phyloP scores from a whole-genome alignment of 306 rosid species.

The Vigna unguiculata region DNA sequence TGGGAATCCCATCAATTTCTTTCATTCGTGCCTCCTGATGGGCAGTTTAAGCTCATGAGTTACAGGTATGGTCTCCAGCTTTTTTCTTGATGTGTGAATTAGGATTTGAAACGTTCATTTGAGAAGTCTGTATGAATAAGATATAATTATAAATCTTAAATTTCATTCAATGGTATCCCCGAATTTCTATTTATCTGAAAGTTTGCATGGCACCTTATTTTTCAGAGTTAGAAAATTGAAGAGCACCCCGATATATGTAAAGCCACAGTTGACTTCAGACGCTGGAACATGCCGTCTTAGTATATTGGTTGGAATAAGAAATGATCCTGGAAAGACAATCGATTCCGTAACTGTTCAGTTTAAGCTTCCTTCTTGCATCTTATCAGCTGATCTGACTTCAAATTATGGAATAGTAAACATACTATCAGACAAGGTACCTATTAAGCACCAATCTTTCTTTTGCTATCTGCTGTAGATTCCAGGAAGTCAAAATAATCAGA shows the following conservation, averaged over 20 bases:
- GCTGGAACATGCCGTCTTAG: constrained; percentile 77
- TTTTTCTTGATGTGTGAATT: constrained; percentile 26
- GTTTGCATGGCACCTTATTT: constrained; percentile 23
- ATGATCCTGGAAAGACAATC: constrained; percentile 87
- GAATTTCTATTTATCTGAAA: background rate
- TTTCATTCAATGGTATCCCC: constrained; percentile 17
- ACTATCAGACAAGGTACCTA: constrained; percentile 77
- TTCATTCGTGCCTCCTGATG: constrained; percentile 97
- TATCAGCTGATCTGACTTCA: constrained; percentile 81
- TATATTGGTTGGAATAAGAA: constrained; percentile 83
- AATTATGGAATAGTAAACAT: constrained; percentile 88
- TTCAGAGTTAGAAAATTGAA: constrained; percentile 90
- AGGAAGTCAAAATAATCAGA: constrained; percentile 16
- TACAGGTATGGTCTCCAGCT: constrained; percentile 67
- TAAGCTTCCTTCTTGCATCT: constrained; percentile 78
- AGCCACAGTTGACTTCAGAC: constrained; percentile 88
- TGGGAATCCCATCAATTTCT: constrained; percentile 92
- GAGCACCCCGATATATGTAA: constrained; percentile 87
- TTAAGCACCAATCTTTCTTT: constrained; percentile 11
- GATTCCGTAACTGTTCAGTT: constrained; percentile 76
- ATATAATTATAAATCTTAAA: constrained; percentile 7
- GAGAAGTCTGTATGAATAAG: constrained; percentile 24
- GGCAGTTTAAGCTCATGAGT: constrained; percentile 92
- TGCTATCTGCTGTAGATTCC: background rate
- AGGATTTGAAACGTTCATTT: constrained; percentile 20